Evolutionary conservation across 495 filamentous ascomycete genomes (phyloP).

Genomic region (Pyrenula massariospora): DNA sequence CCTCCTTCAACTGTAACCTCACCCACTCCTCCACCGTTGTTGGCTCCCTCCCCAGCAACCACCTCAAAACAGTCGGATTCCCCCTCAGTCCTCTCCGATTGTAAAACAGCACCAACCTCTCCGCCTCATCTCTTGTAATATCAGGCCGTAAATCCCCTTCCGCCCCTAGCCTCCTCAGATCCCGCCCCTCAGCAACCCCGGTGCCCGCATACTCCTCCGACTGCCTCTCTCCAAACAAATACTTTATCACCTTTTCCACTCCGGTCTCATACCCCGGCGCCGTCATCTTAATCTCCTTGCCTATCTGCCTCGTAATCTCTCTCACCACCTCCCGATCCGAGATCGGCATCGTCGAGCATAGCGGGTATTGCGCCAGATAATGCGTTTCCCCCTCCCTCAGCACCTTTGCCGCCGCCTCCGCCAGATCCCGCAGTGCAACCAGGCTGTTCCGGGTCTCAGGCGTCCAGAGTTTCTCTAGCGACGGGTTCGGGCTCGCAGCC

Average conservation of each 20-base stretch:
- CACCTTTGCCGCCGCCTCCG: constrained; percentile 9
- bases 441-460: constrained; percentile 10
- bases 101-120: constrained; percentile 21
- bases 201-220: background rate
- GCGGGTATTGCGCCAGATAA: constrained; percentile 16
- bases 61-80: constrained; percentile 20
- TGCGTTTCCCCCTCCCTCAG: constrained; percentile 17
- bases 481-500: constrained; percentile 9
- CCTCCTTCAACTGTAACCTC: background rate
- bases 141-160: constrained; percentile 4
- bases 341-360: constrained; percentile 15
- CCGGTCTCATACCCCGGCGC: constrained; percentile 1
- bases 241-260: constrained; percentile 1
- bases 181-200: background rate
- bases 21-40: constrained; percentile 6
- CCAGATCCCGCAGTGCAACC: constrained; percentile 14
- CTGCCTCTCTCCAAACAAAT: constrained; percentile 1
- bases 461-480: constrained; percentile 4
- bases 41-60: constrained; percentile 20
- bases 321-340: background rate
- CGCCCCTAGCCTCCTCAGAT: background rate
- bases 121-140: constrained; percentile 10
- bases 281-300: constrained; percentile 7
- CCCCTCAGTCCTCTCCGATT: constrained; percentile 18
- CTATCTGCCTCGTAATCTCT: constrained; percentile 4